A percentile compares a stretch with the other conserved stretches of the same genome.
phyloP scores from a whole-genome alignment of 225 moss, liverwort and hornwort genomes.

The Pleurozium schreberi region DNA sequence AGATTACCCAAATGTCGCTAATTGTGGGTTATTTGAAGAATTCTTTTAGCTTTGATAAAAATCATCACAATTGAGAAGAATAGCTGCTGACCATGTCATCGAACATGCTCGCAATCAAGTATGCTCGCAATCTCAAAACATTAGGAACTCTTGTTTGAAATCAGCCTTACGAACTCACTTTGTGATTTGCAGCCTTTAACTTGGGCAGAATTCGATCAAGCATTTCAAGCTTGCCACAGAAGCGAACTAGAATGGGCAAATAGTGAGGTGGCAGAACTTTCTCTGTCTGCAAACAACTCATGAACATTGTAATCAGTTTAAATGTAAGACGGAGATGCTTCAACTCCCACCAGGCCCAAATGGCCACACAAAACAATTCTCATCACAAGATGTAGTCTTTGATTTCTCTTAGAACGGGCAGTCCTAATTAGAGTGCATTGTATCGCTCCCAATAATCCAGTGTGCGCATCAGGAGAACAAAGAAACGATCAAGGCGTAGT shows the following conservation, averaged over 20 bases:
- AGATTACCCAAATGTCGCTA: neutral
- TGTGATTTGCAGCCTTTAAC: conserved; percentile 92
- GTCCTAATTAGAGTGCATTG: neutral
- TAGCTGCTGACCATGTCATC: neutral
- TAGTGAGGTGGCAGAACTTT: conserved; percentile 79
- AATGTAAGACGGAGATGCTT: neutral
- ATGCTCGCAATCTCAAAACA: neutral
- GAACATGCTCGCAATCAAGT: conserved; percentile 4
- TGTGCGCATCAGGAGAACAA: neutral
- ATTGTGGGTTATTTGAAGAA: neutral
- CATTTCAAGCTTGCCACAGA: conserved; percentile 99
- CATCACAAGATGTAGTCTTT: neutral
- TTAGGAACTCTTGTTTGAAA: neutral
- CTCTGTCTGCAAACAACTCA: conserved; percentile 57
- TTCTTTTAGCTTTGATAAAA: neutral
- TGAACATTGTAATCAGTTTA: neutral
- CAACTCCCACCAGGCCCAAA: neutral
- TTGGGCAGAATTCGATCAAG: conserved; percentile 94
- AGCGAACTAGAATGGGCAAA: conserved; percentile 74
- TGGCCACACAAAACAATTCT: neutral
- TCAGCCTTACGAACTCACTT: conserved; percentile 41
- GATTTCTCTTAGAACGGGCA: neutral
- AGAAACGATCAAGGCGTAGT: neutral
- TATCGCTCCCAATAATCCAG: neutral
- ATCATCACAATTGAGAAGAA: neutral